A percentile compares a stretch with the other conserved stretches of the same genome.
Evolutionary conservation across 2,329 filamentous ascomycete species (phyloP).

Genomic region (Aspergillus fumigatus): DNA sequence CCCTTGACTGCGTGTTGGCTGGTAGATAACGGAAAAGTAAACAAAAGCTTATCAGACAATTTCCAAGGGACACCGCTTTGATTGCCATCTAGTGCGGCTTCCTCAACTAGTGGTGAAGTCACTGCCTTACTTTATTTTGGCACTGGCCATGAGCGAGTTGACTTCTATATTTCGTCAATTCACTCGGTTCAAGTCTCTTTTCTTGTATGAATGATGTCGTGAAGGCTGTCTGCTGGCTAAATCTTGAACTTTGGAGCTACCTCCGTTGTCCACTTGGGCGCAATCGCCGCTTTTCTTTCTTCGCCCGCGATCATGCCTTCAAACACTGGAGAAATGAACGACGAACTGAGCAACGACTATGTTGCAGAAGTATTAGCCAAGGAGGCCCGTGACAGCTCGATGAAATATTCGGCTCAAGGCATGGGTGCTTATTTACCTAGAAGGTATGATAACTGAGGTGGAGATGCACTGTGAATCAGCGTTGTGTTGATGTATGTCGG

Average conservation of each 20-base stretch:
- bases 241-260: not conserved
- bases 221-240: not conserved
- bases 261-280: not conserved
- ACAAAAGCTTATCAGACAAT: slow-evolving; percentile 8
- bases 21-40: slow-evolving; percentile 17
- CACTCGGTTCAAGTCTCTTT: not conserved
- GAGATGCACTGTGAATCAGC: not conserved
- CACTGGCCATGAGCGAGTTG: not conserved
- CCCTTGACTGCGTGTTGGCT: not conserved
- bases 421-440: slow-evolving; percentile 61
- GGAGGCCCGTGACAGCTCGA: slow-evolving; percentile 69
- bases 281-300: not conserved
- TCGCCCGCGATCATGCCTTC: slow-evolving; percentile 22
- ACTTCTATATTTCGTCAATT: not conserved
- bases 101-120: not conserved
- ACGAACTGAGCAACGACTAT: slow-evolving; percentile 52
- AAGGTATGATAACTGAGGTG: slow-evolving; percentile 40
- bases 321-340: slow-evolving; percentile 28
- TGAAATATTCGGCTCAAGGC: slow-evolving; percentile 71
- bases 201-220: not conserved
- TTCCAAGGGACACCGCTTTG: not conserved
- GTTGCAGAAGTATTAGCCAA: slow-evolving; percentile 73
- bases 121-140: not conserved
- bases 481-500: slow-evolving; percentile 3
- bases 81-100: not conserved